Conservation (phyloP, 2,329 filamentous ascomycete genomes). For the Botryosphaeria dothidea region DNA sequence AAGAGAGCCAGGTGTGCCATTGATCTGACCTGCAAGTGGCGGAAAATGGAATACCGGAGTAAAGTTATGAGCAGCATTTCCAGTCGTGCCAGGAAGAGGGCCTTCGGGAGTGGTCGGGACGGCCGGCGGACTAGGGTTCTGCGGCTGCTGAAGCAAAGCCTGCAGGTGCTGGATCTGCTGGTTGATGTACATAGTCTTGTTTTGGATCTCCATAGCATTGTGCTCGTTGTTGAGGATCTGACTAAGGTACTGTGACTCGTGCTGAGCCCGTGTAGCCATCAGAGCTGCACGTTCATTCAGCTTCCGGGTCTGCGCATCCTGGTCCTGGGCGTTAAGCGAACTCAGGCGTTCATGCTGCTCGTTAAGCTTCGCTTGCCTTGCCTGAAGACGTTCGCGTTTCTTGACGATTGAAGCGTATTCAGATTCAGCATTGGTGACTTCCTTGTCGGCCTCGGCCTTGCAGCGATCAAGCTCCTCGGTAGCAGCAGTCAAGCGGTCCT, state of each 20-base stretch:
- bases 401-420: slow-evolving; percentile 65
- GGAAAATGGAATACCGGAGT: slow-evolving; percentile 40
- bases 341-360: slow-evolving; percentile 71
- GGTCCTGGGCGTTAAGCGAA: slow-evolving; percentile 66
- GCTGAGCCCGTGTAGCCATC: slow-evolving; percentile 33
- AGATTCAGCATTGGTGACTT: slow-evolving; percentile 63
- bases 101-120: slow-evolving; percentile 61
- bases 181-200: slow-evolving; percentile 36
- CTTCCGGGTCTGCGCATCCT: slow-evolving; percentile 60
- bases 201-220: slow-evolving; percentile 40
- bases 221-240: slow-evolving; percentile 40
- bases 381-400: slow-evolving; percentile 71
- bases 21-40: slow-evolving; percentile 30
- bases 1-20: slow-evolving; percentile 32
- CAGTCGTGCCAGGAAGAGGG: slow-evolving; percentile 54
- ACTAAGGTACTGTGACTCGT: slow-evolving; percentile 40
- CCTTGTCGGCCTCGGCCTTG: slow-evolving; percentile 63
- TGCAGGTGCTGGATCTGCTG: slow-evolving; percentile 42
- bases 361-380: slow-evolving; percentile 71
- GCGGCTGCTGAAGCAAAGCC: slow-evolving; percentile 39
- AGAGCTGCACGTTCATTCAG: slow-evolving; percentile 42
- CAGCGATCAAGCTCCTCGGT: slow-evolving; percentile 61
- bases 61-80: slow-evolving; percentile 26
- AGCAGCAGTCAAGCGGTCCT: slow-evolving; percentile 51
- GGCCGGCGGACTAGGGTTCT: slow-evolving; percentile 34